Base-by-base conservation (phyloP, 2,329 filamentous ascomycete genomes). In the Didymella pomorum region DNA sequence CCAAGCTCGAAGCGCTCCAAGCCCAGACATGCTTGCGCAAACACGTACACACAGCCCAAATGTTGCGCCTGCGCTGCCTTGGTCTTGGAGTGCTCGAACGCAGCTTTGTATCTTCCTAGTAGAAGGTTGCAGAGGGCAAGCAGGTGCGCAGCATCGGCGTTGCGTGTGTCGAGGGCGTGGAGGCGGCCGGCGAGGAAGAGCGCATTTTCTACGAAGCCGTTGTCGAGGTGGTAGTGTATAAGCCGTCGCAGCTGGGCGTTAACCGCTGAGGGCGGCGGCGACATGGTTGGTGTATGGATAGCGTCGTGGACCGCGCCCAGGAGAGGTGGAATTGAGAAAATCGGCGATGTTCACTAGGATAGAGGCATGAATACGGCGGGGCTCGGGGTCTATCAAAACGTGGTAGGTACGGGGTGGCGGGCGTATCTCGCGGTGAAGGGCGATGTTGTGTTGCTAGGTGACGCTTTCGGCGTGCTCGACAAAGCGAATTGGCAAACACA, bases 161-260 rank as follows among this genome's bases (percentile, higher is more conserved):
- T 91, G 69, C 90, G 88, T 23, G 90, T 87, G 70, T 98, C 94
- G 69, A 94, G 91, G 49, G 92, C 93, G 62, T 88, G 85, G 20
- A 97, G 86, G 64, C 95, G 88, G 72, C 94, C 92, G 60, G 95
- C 91, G 61, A 97, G 92, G 80, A 99, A 99, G 41, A 97, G 87
- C 56, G 95, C 95, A 74, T 96, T 98, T 55, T 93, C 88, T 73
- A 90, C 84, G 35, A 93, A 87, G 72, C 93, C 89, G 75, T 97
- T 96, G 82, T 99, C 95, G 76, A 99, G 87, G 73, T 89, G 84
- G 75, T 90, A 89, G 79, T 87, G 88, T 62, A 90, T 84, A 47
- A 89, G 80, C 68, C 89, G 85, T 70, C 86, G 82, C 70, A 89
- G 80, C 75, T 89, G 87, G 65, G 79, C 79, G 54, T 83, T 82